A percentile compares a stretch with the other conserved stretches of the same genome.
phyloP scores from a whole-genome alignment of 2,329 filamentous ascomycete genomes.

The Mariannaea elegans region DNA sequence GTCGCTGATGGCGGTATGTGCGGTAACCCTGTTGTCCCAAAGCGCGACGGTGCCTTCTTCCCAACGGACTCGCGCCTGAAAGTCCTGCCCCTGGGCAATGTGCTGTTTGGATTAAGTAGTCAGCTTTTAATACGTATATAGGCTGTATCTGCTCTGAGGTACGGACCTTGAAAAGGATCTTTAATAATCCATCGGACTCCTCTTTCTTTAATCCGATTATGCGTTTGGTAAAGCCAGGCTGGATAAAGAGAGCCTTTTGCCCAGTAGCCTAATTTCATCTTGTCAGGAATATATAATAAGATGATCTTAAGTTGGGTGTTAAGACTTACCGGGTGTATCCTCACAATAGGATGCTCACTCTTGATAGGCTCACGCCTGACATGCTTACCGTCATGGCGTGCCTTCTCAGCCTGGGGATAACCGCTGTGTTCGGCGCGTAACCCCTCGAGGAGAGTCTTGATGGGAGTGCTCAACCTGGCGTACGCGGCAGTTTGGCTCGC shows the following conservation, averaged over 20 bases:
- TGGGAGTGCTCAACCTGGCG: constrained; percentile 1
- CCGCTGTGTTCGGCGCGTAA: constrained; percentile 15
- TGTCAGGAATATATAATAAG: too few species aligned
- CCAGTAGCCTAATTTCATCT: constrained; percentile 59
- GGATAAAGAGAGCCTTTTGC: constrained; percentile 74
- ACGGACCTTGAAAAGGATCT: constrained; percentile 67
- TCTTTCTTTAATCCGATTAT: constrained; percentile 75
- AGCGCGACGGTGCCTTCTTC: constrained; percentile 69
- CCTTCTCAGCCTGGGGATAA: constrained; percentile 7
- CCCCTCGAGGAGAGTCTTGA: constrained; percentile 11
- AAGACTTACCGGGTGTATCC: constrained; percentile 46
- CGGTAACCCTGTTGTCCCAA: constrained; percentile 44
- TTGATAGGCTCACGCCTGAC: constrained; percentile 12
- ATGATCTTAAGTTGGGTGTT: not conserved
- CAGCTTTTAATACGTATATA: too few species aligned
- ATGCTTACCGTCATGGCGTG: not conserved
- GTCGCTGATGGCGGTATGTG: constrained; percentile 6
- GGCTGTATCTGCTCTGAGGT: too few species aligned
- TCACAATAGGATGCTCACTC: constrained; percentile 63
- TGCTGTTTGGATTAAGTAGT: too few species aligned
- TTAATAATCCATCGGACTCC: constrained; percentile 71
- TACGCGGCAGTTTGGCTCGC: constrained; percentile 11
- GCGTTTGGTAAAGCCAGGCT: constrained; percentile 67
- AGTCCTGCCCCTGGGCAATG: constrained; percentile 69
- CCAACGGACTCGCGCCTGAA: constrained; percentile 72